These are phyloP conservation scores for Colletotrichum sp. DNA, from an alignment of 2,329 filamentous ascomycete genomes.

Conservation along the genomic window DNA sequence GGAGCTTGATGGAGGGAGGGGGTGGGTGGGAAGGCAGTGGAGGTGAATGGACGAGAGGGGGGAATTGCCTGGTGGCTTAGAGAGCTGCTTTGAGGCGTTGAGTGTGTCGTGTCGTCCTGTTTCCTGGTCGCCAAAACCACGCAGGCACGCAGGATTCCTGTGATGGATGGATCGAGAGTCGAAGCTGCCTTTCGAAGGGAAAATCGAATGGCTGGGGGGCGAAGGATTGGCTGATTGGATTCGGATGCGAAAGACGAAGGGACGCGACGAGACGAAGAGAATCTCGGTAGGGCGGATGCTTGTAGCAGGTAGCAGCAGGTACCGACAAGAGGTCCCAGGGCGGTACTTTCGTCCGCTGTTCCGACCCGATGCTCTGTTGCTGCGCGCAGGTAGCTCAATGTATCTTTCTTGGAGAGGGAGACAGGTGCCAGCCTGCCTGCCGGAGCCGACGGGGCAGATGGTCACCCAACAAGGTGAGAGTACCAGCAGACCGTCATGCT, in stretches of 20 bases:
- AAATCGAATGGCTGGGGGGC: conserved; percentile 8
- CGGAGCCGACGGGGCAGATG: neutral
- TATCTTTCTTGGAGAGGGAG: neutral
- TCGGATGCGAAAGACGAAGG: neutral
- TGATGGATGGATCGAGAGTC: neutral
- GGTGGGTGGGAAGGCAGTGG: neutral
- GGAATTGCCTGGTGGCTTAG: neutral
- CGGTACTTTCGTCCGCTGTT: neutral
- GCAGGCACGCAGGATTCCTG: neutral
- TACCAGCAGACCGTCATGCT: neutral
- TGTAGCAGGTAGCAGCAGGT: neutral
- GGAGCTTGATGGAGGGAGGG: neutral
- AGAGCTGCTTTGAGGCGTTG: conserved; percentile 8
- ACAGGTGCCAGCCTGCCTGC: neutral
- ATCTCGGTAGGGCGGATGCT: conserved; percentile 7
- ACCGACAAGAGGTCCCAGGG: neutral
- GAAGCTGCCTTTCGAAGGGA: neutral
- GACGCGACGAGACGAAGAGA: conserved; percentile 3
- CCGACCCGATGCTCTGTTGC: neutral
- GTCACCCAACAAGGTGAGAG: neutral
- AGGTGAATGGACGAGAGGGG: neutral
- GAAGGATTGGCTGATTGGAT: conserved; percentile 2
- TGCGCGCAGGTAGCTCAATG: neutral
- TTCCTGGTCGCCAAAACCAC: neutral
- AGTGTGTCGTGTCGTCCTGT: conserved; percentile 11